Percentiles rank a stretch among this genome's conserved stretches.
These are phyloP conservation scores for Pneumocystis jirovecii DNA, from an alignment of 1,139 yeast species.

Conservation along the genomic window DNA sequence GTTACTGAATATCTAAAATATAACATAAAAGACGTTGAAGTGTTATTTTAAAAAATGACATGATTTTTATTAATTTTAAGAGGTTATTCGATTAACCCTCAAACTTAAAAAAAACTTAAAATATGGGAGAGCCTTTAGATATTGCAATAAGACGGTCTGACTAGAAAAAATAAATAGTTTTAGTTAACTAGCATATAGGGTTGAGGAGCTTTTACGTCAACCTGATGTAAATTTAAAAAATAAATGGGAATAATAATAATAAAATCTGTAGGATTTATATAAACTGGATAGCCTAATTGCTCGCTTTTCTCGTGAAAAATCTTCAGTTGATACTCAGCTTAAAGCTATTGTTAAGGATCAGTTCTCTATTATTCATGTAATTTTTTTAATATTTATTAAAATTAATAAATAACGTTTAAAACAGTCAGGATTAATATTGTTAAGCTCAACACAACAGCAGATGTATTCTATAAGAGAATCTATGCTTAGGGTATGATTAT, in stretches of 20 bases:
- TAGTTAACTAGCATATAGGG: conserved; percentile 9
- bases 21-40: not conserved
- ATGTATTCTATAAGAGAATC: conserved; percentile 22
- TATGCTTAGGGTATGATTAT: conserved; percentile 16
- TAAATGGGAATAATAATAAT: not conserved
- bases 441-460: conserved; percentile 21
- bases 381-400: conserved; percentile 8
- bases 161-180: not conserved
- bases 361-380: conserved; percentile 35
- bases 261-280: conserved; percentile 32
- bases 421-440: conserved; percentile 21
- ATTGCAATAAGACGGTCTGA: not conserved
- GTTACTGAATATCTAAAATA: not conserved
- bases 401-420: not conserved
- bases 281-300: conserved; percentile 41
- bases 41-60: not conserved
- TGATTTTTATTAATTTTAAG: not conserved
- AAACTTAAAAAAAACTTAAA: not conserved
- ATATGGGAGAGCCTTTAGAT: not conserved
- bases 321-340: conserved; percentile 56
- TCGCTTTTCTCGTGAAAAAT: conserved; percentile 53
- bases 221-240: conserved; percentile 17
- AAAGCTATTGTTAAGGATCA: conserved; percentile 49
- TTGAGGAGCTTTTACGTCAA: conserved; percentile 19
- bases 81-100: no score